Evolutionary conservation across 108 stramenopile species (phyloP).

Genomic region (Skeletonema grethae): DNA sequence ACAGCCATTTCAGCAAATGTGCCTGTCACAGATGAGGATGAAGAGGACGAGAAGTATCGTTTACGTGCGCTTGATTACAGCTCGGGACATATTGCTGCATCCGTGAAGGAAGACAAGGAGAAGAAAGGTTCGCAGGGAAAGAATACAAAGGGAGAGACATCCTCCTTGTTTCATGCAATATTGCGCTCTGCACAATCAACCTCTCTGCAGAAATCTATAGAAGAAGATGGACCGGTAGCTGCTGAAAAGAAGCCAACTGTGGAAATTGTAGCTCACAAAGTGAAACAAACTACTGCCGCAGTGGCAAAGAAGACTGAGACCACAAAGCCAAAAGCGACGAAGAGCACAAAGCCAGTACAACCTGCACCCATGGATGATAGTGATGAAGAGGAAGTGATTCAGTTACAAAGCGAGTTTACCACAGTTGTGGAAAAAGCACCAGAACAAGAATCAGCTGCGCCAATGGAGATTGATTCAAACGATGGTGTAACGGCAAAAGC

Average conservation of each 20-base stretch:
- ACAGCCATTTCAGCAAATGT: constrained; percentile 17
- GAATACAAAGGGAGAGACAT: constrained; percentile 27
- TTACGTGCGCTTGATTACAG: constrained; percentile 76
- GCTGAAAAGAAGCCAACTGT: constrained; percentile 8
- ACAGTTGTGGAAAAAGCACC: background rate
- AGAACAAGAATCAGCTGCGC: background rate
- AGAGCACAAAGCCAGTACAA: constrained; percentile 5
- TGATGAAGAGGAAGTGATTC: constrained; percentile 71
- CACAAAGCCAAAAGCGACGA: constrained; percentile 11
- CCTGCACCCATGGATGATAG: constrained; percentile 54
- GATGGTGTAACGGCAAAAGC: background rate
- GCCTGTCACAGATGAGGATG: constrained; percentile 23
- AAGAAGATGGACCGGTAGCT: background rate
- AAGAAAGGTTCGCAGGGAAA: constrained; percentile 14
- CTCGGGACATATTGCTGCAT: constrained; percentile 66
- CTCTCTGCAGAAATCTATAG: background rate
- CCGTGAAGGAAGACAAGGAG: constrained; percentile 69
- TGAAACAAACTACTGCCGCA: background rate
- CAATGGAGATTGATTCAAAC: background rate
- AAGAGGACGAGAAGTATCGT: constrained; percentile 76
- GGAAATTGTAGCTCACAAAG: constrained; percentile 14
- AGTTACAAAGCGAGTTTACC: constrained; percentile 70
- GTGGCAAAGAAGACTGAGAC: background rate
- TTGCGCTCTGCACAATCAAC: constrained; percentile 55
- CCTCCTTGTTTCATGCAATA: constrained; percentile 62